Percentiles rank a stretch among this genome's conserved stretches.
These are phyloP conservation scores for Diaporthe ampelina DNA, from an alignment of 2,329 filamentous ascomycete species.

Conservation along the genomic window DNA sequence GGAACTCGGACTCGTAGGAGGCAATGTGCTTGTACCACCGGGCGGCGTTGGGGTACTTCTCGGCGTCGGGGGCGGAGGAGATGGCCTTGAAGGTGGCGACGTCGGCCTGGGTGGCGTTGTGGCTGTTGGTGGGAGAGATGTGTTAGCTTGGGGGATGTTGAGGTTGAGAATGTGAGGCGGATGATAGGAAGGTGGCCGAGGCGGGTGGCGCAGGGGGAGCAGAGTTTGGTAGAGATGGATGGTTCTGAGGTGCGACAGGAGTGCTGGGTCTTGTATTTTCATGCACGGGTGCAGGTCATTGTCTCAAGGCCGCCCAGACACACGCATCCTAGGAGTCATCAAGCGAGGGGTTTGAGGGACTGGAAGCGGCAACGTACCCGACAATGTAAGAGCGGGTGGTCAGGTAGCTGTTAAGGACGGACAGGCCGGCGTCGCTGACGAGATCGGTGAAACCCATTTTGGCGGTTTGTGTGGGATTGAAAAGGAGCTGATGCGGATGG, in stretches of 20 bases:
- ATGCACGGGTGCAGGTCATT: slow-evolving; percentile 70
- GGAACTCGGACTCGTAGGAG: slow-evolving; percentile 93
- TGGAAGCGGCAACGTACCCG: slow-evolving; percentile 71
- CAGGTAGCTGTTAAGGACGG: slow-evolving; percentile 75
- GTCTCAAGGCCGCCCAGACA: slow-evolving; percentile 85
- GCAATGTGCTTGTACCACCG: slow-evolving; percentile 99
- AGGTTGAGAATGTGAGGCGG: not conserved
- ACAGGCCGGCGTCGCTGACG: slow-evolving; percentile 47
- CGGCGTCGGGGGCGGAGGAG: slow-evolving; percentile 79
- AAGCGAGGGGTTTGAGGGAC: slow-evolving; percentile 52
- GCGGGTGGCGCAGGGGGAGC: not conserved
- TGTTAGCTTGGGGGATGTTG: slow-evolving; percentile 26
- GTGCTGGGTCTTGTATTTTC: slow-evolving; percentile 74
- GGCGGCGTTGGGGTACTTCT: slow-evolving; percentile 93
- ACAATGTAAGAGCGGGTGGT: slow-evolving; percentile 80
- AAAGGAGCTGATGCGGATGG: not conserved
- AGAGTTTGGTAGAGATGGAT: not conserved
- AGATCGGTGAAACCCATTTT: slow-evolving; percentile 50
- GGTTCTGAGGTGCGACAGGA: slow-evolving; percentile 78
- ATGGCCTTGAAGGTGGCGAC: slow-evolving; percentile 95
- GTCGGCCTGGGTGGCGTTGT: slow-evolving; percentile 90
- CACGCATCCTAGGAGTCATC: slow-evolving; percentile 89
- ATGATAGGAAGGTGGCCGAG: not conserved
- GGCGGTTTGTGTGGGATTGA: not conserved
- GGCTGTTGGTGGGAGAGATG: slow-evolving; percentile 50